Evolutionary conservation across 169 alveolate species (phyloP).

Genomic region (Amoebophrya sp.): DNA sequence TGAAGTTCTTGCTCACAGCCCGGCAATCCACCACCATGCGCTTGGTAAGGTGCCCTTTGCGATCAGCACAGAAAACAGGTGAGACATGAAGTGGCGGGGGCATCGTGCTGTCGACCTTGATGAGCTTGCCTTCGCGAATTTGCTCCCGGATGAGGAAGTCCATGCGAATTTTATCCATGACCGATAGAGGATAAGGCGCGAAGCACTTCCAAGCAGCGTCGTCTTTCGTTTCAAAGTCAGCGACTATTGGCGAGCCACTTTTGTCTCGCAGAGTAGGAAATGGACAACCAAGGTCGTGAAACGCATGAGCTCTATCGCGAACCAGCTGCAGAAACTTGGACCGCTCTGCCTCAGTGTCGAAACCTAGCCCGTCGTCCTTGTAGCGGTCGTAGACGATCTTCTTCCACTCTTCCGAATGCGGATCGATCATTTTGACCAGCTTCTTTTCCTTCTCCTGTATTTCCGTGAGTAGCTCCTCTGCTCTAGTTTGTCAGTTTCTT

Average conservation of each 20-base stretch:
- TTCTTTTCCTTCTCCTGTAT: not conserved
- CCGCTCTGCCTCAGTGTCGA: not conserved
- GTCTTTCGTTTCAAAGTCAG: not conserved
- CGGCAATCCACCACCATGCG: not conserved
- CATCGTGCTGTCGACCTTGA: not conserved
- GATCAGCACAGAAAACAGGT: not conserved
- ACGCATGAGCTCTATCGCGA: not conserved
- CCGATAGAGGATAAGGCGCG: not conserved
- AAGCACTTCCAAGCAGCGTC: not conserved
- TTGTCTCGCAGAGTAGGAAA: not conserved
- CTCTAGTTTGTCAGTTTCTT: not conserved
- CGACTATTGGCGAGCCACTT: not conserved
- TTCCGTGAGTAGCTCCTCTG: not conserved
- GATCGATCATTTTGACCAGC: not conserved
- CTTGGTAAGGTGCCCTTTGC: not conserved
- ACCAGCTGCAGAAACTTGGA: not conserved
- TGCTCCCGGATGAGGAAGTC: slow-evolving; percentile 18
- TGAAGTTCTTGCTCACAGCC: not conserved
- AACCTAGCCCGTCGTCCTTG: not conserved
- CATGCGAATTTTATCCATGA: not conserved
- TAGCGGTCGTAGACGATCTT: not conserved
- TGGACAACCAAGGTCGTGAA: not conserved
- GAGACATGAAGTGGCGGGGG: not conserved
- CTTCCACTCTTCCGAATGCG: not conserved
- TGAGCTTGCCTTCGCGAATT: not conserved